phyloP scores from a whole-genome alignment of 1,284 basidiomycete genomes.

The Waitea zeae region DNA sequence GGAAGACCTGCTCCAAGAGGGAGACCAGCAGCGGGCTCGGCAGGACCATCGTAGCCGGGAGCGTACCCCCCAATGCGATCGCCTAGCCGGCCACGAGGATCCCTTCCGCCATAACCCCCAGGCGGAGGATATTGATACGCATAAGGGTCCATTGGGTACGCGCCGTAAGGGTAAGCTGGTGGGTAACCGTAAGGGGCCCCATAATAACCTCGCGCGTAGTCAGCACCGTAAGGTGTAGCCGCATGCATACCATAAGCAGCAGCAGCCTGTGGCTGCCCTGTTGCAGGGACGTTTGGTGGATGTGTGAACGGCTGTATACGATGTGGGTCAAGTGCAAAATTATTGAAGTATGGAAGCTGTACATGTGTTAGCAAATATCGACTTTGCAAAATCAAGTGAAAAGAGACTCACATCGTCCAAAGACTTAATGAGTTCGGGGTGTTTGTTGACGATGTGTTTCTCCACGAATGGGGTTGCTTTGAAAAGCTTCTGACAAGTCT shows the following conservation, averaged over 20 bases:
- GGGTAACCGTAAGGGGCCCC: slow-evolving; percentile 18
- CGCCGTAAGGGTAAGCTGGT: slow-evolving; percentile 17
- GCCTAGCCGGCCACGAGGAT: no score
- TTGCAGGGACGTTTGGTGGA: slow-evolving; percentile 44
- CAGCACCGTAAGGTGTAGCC: slow-evolving; percentile 20
- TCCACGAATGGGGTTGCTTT: slow-evolving; percentile 90
- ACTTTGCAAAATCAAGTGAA: slow-evolving; percentile 7
- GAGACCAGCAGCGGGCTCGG: slow-evolving; percentile 16
- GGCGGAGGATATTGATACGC: slow-evolving; percentile 19
- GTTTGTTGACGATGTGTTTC: slow-evolving; percentile 86
- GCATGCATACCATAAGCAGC: slow-evolving; percentile 65
- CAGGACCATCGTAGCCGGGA: slow-evolving; percentile 25
- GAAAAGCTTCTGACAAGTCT: slow-evolving; percentile 89
- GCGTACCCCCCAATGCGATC: slow-evolving; percentile 65
- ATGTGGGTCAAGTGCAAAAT: slow-evolving; percentile 85
- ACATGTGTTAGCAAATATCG: slow-evolving; percentile 7
- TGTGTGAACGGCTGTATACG: slow-evolving; percentile 76
- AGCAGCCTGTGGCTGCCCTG: slow-evolving; percentile 51
- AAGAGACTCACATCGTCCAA: slow-evolving; percentile 47
- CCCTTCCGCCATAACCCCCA: slow-evolving; percentile 27
- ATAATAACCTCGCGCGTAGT: slow-evolving; percentile 22
- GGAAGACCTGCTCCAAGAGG: slow-evolving; percentile 42
- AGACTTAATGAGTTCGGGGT: slow-evolving; percentile 59
- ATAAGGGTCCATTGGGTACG: slow-evolving; percentile 42
- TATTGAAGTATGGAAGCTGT: slow-evolving; percentile 80